Percentiles rank a stretch among this genome's conserved stretches.
Evolutionary conservation across 139 green algal genomes (phyloP).

Genomic region (Nannochloris sp.): DNA sequence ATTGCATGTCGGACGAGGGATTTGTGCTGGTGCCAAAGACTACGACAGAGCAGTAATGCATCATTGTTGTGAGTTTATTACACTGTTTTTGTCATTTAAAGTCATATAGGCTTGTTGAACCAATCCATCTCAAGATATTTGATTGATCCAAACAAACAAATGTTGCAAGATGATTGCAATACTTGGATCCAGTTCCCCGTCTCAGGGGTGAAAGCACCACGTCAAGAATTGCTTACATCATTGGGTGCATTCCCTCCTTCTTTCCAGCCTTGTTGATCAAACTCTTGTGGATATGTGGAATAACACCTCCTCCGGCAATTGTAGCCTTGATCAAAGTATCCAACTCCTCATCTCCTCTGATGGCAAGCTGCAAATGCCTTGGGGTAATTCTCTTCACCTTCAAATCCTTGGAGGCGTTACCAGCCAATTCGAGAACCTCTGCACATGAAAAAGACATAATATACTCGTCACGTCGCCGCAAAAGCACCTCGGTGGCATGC

Average conservation of each 20-base stretch:
- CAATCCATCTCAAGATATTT: too few species aligned
- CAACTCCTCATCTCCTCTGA: constrained; percentile 98
- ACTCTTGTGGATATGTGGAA: constrained; percentile 98
- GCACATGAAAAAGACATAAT: constrained; percentile 71
- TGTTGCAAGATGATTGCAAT: too few species aligned
- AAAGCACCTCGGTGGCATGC: too few species aligned
- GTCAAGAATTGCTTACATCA: background rate
- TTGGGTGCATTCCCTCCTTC: constrained; percentile 20
- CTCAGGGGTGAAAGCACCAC: background rate
- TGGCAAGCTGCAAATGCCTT: constrained; percentile 96
- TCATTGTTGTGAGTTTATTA: too few species aligned
- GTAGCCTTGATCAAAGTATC: constrained; percentile 99
- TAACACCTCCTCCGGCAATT: constrained; percentile 97
- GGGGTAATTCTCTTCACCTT: constrained; percentile 99
- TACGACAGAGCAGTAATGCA: background rate
- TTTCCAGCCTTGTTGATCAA: constrained; percentile 68
- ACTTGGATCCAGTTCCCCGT: background rate
- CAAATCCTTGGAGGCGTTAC: constrained; percentile 98
- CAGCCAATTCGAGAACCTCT: constrained; percentile 97
- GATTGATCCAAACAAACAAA: too few species aligned
- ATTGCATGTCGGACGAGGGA: constrained; percentile 14
- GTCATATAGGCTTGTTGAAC: background rate
- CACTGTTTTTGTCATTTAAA: background rate
- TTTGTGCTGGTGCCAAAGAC: constrained; percentile 4
- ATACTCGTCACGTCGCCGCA: constrained; percentile 17